These are phyloP conservation scores for Brassica carinata DNA, from an alignment of 345 rosid species.

Conservation along the genomic window DNA sequence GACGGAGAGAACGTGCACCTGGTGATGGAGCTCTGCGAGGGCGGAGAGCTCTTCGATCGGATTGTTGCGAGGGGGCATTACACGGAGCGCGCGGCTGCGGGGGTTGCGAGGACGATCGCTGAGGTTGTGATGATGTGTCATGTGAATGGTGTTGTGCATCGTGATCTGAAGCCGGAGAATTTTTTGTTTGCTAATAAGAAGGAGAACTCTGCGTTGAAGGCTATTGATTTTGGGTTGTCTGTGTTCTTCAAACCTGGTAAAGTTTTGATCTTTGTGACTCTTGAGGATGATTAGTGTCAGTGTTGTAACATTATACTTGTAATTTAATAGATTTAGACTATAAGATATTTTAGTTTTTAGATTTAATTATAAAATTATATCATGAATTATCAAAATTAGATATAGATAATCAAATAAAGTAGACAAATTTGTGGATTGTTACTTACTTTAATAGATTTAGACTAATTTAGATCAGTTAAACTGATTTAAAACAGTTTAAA, in stretches of 20 bases:
- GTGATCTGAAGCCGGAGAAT: constrained; percentile 96
- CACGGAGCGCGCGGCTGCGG: constrained; percentile 90
- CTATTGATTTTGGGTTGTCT: constrained; percentile 91
- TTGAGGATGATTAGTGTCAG: neutral
- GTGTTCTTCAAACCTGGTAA: constrained; percentile 89
- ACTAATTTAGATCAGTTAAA: neutral
- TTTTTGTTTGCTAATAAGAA: constrained; percentile 92
- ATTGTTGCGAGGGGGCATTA: constrained; percentile 96
- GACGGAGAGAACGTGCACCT: constrained; percentile 85
- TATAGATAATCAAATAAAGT: too few relatives aligned
- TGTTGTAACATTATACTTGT: too few relatives aligned
- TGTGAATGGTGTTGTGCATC: constrained; percentile 87
- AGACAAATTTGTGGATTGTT: too few relatives aligned
- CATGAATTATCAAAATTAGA: neutral
- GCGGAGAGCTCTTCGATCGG: constrained; percentile 94
- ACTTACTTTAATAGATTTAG: neutral
- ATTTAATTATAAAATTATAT: too few relatives aligned
- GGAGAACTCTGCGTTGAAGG: constrained; percentile 79
- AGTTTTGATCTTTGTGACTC: neutral
- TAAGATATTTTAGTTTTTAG: neutral
- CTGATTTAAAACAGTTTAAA: too few relatives aligned
- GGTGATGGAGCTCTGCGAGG: constrained; percentile 97
- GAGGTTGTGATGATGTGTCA: constrained; percentile 97
- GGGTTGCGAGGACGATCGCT: constrained; percentile 69
- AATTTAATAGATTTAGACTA: too few relatives aligned